A percentile compares a stretch with the other conserved stretches of the same genome.
These are phyloP conservation scores for Lanmaoa pseudosensibilis DNA, from an alignment of 768 basidiomycete genomes.

Conservation along the genomic window DNA sequence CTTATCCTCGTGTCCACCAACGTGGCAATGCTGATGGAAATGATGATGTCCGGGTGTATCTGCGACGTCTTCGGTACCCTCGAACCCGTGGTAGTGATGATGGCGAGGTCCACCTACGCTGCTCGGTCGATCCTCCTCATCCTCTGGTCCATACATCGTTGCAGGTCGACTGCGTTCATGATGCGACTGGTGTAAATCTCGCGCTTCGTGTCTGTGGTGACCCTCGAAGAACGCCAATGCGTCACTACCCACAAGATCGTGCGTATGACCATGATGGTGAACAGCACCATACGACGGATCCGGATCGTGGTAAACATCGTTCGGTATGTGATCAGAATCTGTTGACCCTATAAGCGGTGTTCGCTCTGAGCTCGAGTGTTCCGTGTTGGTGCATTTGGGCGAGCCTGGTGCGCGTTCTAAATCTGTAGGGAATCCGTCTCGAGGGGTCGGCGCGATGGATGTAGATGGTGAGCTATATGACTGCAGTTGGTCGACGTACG, in stretches of 20 bases:
- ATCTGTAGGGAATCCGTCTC: slow-evolving; percentile 19
- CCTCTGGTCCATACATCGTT: slow-evolving; percentile 23
- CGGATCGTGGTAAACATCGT: background rate
- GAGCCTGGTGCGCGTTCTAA: slow-evolving; percentile 1
- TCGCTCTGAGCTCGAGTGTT: slow-evolving; percentile 16
- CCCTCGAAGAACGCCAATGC: slow-evolving; percentile 31
- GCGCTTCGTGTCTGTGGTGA: slow-evolving; percentile 37
- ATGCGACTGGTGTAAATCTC: slow-evolving; percentile 27
- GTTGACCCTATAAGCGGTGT: slow-evolving; percentile 17
- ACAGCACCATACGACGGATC: slow-evolving; percentile 24
- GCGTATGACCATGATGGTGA: background rate
- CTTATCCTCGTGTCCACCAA: slow-evolving; percentile 16
- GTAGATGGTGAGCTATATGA: slow-evolving; percentile 55
- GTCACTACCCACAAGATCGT: background rate
- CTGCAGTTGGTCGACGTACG: slow-evolving; percentile 71
- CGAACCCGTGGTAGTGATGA: slow-evolving; percentile 13
- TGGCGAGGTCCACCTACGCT: background rate
- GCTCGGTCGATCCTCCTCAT: background rate
- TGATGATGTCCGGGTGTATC: background rate
- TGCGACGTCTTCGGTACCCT: background rate
- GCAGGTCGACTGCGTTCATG: slow-evolving; percentile 29
- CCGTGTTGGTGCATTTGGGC: background rate
- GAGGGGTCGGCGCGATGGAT: slow-evolving; percentile 35
- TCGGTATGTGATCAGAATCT: background rate
- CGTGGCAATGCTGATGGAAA: background rate